phyloP scores from a whole-genome alignment of 345 rosid genomes.

The Salix brachista region DNA sequence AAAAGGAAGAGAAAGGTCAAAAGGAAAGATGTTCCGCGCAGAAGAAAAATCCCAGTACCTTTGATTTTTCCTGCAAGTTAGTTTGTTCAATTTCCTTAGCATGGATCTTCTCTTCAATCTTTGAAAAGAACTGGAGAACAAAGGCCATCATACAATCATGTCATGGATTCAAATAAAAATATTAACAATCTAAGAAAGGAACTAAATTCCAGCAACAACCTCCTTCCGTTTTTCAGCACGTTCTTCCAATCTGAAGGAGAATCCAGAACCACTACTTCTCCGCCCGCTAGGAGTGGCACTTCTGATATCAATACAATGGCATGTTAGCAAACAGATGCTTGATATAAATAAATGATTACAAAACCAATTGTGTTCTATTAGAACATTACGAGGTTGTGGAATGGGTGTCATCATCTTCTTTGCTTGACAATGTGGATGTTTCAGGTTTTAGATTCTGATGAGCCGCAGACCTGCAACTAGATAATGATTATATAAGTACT shows the following conservation, averaged over 20 bases:
- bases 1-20: not conserved
- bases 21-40: slow-evolving; percentile 6
- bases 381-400: slow-evolving; percentile 74
- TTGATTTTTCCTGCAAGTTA: slow-evolving; percentile 29
- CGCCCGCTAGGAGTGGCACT: slow-evolving; percentile 54
- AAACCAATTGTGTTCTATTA: slow-evolving; percentile 5
- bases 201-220: slow-evolving; percentile 19
- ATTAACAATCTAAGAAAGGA: slow-evolving; percentile 1
- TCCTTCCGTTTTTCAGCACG: slow-evolving; percentile 33
- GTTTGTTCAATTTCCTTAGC: slow-evolving; percentile 29
- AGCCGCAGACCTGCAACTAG: slow-evolving; percentile 44
- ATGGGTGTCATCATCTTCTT: slow-evolving; percentile 77
- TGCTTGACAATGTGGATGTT: slow-evolving; percentile 34
- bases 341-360: not conserved
- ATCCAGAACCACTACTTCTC: slow-evolving; percentile 41
- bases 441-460: slow-evolving; percentile 45
- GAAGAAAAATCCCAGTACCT: slow-evolving; percentile 12
- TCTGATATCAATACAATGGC: slow-evolving; percentile 27
- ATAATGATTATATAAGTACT: not conserved
- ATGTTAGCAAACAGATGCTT: not conserved
- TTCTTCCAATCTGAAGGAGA: slow-evolving; percentile 33
- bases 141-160: not conserved
- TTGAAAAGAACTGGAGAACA: slow-evolving; percentile 25
- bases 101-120: slow-evolving; percentile 32
- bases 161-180: slow-evolving; percentile 1